A percentile compares a stretch with the other conserved stretches of the same genome.
Conservation (phyloP, 176 grass and related monocot species). For the Rhynchospora tenuis region DNA sequence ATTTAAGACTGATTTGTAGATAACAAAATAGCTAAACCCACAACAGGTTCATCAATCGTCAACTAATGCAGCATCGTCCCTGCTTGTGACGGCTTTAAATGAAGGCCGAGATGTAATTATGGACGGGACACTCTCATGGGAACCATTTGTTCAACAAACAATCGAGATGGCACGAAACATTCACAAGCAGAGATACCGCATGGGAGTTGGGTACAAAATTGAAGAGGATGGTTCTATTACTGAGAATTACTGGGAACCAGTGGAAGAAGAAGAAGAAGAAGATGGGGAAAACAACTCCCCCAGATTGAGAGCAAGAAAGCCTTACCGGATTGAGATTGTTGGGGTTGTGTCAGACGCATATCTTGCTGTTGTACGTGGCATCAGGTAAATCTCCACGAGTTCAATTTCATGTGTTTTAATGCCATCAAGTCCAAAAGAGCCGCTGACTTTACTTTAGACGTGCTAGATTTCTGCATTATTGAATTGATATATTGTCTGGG, state of each 20-base stretch:
- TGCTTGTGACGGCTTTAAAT: slow-evolving; percentile 94
- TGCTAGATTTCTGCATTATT: not conserved
- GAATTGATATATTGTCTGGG: not conserved
- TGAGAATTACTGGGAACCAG: slow-evolving; percentile 89
- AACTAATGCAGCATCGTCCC: slow-evolving; percentile 80
- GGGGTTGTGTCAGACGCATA: slow-evolving; percentile 87
- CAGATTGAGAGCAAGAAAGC: slow-evolving; percentile 26
- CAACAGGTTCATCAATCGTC: slow-evolving; percentile 87
- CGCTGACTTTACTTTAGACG: not conserved
- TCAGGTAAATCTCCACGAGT: slow-evolving; percentile 34
- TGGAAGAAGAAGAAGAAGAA: slow-evolving; percentile 4
- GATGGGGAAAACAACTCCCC: not conserved
- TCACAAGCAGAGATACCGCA: slow-evolving; percentile 78
- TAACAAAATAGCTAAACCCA: not conserved
- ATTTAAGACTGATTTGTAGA: not conserved
- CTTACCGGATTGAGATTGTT: slow-evolving; percentile 83
- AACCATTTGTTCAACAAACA: slow-evolving; percentile 85
- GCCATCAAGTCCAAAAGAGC: not conserved
- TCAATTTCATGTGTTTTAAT: not conserved
- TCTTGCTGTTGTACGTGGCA: slow-evolving; percentile 81
- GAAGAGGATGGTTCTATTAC: slow-evolving; percentile 45
- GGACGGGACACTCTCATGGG: slow-evolving; percentile 95
- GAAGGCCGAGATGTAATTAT: slow-evolving; percentile 95
- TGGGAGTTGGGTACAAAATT: slow-evolving; percentile 87
- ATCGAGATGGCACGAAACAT: slow-evolving; percentile 71